A percentile compares a stretch with the other conserved stretches of the same genome.
These are phyloP conservation scores for Aspergillus candidus DNA, from an alignment of 2,329 filamentous ascomycete genomes.

Conservation along the genomic window DNA sequence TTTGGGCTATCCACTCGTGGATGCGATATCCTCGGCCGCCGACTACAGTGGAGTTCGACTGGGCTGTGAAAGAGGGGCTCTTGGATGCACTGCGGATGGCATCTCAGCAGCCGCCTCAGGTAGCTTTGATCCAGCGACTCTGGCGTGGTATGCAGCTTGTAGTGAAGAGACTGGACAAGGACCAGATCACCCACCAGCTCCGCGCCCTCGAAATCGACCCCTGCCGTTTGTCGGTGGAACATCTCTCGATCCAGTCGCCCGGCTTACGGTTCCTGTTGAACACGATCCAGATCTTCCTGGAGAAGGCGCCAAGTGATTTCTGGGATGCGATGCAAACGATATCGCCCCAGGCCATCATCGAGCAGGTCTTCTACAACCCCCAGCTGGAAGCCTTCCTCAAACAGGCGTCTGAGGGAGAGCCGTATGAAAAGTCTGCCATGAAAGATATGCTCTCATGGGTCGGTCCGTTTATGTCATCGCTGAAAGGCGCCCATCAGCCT, in stretches of 20 bases:
- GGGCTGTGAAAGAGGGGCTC: conserved; percentile 72
- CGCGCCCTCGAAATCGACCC: conserved; percentile 70
- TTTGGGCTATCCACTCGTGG: conserved; percentile 66
- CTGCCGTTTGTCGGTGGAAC: conserved; percentile 54
- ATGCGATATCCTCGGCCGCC: conserved; percentile 59
- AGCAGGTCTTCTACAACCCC: conserved; percentile 72
- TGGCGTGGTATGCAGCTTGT: conserved; percentile 75
- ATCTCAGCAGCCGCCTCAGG: conserved; percentile 48
- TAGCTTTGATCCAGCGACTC: conserved; percentile 59
- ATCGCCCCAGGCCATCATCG: conserved; percentile 72
- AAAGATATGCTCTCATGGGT: conserved; percentile 69
- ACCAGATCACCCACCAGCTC: conserved; percentile 70
- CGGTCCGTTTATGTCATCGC: conserved; percentile 66
- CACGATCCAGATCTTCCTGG: conserved; percentile 63
- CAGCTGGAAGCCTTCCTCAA: conserved; percentile 54
- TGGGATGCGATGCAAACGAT: conserved; percentile 84
- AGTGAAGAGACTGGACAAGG: conserved; percentile 64
- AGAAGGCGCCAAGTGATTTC: conserved; percentile 71
- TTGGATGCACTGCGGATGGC: conserved; percentile 60
- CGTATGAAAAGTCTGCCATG: conserved; percentile 51
- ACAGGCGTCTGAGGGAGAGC: conserved; percentile 48
- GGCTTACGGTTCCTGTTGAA: conserved; percentile 65
- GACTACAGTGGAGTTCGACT: conserved; percentile 72
- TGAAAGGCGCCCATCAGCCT: conserved; percentile 67
- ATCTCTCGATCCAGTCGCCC: conserved; percentile 57